Conservation (phyloP, 2,329 filamentous ascomycete species). For the Calonectria fujianensis region DNA sequence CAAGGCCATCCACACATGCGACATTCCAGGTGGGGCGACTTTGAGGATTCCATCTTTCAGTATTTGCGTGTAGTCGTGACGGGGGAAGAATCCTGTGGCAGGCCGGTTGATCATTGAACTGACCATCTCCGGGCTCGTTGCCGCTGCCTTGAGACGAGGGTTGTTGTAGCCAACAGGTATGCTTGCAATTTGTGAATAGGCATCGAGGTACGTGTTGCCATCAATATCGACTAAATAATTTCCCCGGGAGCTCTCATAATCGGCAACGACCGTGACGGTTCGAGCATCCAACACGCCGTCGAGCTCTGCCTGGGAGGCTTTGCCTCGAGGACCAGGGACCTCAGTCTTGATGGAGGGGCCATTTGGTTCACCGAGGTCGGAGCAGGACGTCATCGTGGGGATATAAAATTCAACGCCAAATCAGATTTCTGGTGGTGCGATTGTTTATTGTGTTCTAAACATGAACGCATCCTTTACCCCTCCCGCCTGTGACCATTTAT, state of each 20-base stretch:
- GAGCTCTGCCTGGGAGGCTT: constrained; percentile 23
- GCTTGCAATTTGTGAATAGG: constrained; percentile 90
- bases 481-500: background rate
- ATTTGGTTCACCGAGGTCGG: constrained; percentile 23
- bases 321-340: constrained; percentile 26
- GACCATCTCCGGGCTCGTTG: constrained; percentile 83
- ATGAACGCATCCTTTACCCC: background rate
- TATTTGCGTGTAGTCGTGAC: constrained; percentile 86
- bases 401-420: background rate
- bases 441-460: background rate
- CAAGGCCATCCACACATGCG: constrained; percentile 93
- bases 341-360: constrained; percentile 32
- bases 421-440: background rate
- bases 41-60: constrained; percentile 84
- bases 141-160: constrained; percentile 80
- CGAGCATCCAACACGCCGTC: constrained; percentile 26
- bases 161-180: constrained; percentile 96
- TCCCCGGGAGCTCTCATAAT: constrained; percentile 34
- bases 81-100: constrained; percentile 91
- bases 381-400: constrained; percentile 24
- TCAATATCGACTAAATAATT: constrained; percentile 40
- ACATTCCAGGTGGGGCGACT: constrained; percentile 85
- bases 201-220: constrained; percentile 39
- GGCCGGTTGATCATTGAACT: constrained; percentile 77
- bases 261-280: constrained; percentile 25